Evolutionary conservation across 768 basidiomycete species (phyloP), one percentile per base, ranked within the genome.

Genomic region (Coprinellus micaceus): DNA sequence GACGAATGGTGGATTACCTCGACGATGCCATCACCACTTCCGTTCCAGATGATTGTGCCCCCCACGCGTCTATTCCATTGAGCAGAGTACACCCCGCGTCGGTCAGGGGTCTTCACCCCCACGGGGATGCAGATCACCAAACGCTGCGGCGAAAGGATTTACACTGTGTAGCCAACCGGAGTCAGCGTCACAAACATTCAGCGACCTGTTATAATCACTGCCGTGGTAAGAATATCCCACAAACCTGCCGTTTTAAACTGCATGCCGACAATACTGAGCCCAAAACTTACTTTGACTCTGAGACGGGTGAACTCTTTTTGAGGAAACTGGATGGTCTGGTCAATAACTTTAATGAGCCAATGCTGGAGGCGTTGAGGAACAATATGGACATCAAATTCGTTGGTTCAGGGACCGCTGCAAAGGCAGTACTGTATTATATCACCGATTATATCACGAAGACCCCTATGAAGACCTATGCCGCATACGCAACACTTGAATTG

Each of bases 311-410:
- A 25, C 26, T 79, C 0, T 49, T 15, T n/a, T 44, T 78, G 0
- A 59, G 66, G 0, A 65, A 68, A 28, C 37, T 77, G 0, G 67
- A 81, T 65, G 71, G 74, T 0, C 25, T 74, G 51, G 72, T 79
- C 0, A 80, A 78, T 47, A 71, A 77, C 52, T 80, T 74, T 53
- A 79, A 78, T 61, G 51, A 45, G 0, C 72, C 69, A 0, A 76
- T 80, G 0, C 10, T 78, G 0, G 40, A 67, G 19, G 59, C 63
- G 0, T 54, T 79, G 0, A 53, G 69, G 1, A 74, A 73, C 40
- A 81, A 81, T 51, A 78, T 77, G 70, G 79, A 81, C 52, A 74
- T 81, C 0, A 76, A 78, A 54, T 77, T 72, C 47, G 70, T 81
- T 12, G 69, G 69, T 0, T 78, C 76, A 0, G 79, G 79, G 0